These are phyloP conservation scores for Teratosphaeria pseudoeucalypti DNA, from an alignment of 2,329 filamentous ascomycete species.

Conservation along the genomic window DNA sequence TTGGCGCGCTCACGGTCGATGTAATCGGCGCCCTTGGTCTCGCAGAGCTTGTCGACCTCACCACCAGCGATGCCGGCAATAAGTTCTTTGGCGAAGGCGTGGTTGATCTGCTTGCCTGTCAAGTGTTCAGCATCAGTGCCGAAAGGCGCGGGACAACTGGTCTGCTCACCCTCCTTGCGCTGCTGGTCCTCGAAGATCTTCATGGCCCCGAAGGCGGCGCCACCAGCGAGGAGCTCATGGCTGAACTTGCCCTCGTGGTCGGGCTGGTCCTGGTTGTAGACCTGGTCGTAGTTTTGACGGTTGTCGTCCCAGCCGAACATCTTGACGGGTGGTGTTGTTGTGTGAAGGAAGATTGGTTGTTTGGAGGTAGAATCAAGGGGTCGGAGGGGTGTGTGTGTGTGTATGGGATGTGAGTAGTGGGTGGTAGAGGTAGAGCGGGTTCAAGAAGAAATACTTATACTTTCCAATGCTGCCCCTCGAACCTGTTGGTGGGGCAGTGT, in stretches of 20 bases:
- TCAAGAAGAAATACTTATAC: background rate
- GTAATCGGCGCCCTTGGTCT: constrained; percentile 42
- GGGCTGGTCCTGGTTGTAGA: constrained; percentile 39
- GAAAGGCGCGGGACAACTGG: background rate
- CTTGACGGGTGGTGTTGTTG: constrained; percentile 11
- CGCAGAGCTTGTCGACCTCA: constrained; percentile 66
- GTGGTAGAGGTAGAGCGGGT: background rate
- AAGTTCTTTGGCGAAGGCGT: constrained; percentile 68
- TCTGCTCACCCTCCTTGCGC: constrained; percentile 45
- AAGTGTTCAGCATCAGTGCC: constrained; percentile 10
- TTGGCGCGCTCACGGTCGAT: constrained; percentile 40
- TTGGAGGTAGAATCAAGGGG: background rate
- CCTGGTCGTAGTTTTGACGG: constrained; percentile 44
- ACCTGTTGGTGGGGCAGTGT: background rate
- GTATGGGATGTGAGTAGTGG: background rate
- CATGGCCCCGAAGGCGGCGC: constrained; percentile 68
- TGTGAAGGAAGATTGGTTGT: background rate
- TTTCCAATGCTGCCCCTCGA: background rate
- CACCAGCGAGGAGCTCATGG: constrained; percentile 67
- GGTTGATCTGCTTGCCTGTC: constrained; percentile 59
- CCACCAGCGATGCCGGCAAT: constrained; percentile 61
- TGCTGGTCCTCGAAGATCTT: constrained; percentile 70
- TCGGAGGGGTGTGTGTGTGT: background rate
- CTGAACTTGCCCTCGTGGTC: constrained; percentile 53
- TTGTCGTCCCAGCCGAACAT: constrained; percentile 42